These are phyloP conservation scores for Rhododendron simsii DNA, from an alignment of 148 eudicot genomes.

Conservation along the genomic window DNA sequence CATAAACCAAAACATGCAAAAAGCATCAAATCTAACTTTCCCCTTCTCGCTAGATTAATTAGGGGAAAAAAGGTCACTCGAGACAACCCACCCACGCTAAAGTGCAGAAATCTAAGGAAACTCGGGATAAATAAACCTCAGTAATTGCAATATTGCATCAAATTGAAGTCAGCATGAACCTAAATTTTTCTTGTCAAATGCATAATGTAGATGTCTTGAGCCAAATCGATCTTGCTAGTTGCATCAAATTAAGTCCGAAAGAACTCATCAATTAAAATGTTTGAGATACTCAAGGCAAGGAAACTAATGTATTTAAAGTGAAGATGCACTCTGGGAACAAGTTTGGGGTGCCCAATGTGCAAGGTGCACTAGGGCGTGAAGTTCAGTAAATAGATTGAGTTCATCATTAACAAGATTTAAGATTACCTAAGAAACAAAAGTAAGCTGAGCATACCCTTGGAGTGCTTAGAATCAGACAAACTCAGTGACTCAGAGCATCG, in stretches of 20 bases:
- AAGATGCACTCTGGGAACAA: neutral
- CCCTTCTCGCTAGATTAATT: neutral
- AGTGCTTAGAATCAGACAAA: neutral
- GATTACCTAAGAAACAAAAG: neutral
- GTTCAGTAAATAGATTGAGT: neutral
- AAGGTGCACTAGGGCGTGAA: neutral
- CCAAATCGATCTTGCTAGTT: neutral
- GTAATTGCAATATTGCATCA: neutral
- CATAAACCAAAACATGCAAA: neutral
- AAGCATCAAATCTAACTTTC: neutral
- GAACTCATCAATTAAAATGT: neutral
- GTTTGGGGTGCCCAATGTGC: neutral
- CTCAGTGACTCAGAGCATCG: neutral
- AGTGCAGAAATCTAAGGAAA: neutral
- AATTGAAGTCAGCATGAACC: neutral
- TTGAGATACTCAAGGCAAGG: neutral
- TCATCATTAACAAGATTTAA: neutral
- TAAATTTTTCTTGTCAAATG: neutral
- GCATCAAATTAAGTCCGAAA: neutral
- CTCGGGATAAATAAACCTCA: neutral
- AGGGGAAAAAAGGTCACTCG: neutral
- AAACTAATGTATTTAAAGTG: neutral
- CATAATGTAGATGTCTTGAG: neutral
- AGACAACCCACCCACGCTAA: neutral
- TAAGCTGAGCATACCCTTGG: neutral